These are phyloP conservation scores for Hymenoscyphus occultus DNA, from an alignment of 2,329 filamentous ascomycete genomes.

Conservation along the genomic window DNA sequence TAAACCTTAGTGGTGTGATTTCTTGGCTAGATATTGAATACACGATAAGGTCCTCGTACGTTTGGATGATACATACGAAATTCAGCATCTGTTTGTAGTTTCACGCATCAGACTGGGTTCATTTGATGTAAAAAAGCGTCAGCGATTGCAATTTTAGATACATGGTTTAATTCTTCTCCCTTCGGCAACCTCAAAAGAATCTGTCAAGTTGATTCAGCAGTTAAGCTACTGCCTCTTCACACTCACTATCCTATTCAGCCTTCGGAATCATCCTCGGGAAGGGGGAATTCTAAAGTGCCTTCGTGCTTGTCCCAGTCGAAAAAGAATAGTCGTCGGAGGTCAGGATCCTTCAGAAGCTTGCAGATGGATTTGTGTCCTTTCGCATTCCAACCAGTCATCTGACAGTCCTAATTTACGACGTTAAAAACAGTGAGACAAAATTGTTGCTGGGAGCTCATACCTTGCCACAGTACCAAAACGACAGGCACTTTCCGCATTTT, in stretches of 20 bases:
- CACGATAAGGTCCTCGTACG: too few species aligned
- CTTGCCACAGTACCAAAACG: constrained; percentile 32
- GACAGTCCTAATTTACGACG: constrained; percentile 25
- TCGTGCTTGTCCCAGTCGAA: constrained; percentile 32
- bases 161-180: too few species aligned
- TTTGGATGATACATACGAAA: too few species aligned
- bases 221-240: neutral
- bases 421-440: constrained; percentile 18
- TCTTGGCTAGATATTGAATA: too few species aligned
- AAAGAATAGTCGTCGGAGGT: constrained; percentile 31
- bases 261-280: neutral
- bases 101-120: too few species aligned
- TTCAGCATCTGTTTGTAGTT: too few species aligned
- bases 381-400: constrained; percentile 31
- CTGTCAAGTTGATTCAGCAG: too few species aligned
- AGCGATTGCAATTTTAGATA: too few species aligned
- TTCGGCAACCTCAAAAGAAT: too few species aligned
- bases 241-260: neutral
- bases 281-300: constrained; percentile 26
- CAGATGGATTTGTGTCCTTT: constrained; percentile 34
- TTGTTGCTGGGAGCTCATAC: constrained; percentile 19
- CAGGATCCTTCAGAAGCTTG: constrained; percentile 32
- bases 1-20: too few species aligned
- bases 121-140: too few species aligned
- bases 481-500: constrained; percentile 26